phyloP scores from a whole-genome alignment of 495 filamentous ascomycete genomes.

The Aspergillus conjunctus region DNA sequence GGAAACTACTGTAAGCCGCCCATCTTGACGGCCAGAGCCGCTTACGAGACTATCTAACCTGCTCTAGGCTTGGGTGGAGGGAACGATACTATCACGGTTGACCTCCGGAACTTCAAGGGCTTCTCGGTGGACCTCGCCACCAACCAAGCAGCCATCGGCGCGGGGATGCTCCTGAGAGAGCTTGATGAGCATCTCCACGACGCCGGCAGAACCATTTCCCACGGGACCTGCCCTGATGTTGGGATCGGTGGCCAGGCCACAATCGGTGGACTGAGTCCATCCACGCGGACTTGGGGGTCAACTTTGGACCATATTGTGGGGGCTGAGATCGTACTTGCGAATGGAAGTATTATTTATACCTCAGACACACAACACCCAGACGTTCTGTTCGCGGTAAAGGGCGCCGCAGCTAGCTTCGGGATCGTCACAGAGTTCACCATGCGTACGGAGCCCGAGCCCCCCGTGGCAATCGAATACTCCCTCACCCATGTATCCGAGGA shows the following conservation, averaged over 20 bases:
- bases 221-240: slow-evolving; percentile 66
- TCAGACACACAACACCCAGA: slow-evolving; percentile 44
- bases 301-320: slow-evolving; percentile 64
- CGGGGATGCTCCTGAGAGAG: slow-evolving; percentile 63
- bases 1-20: slow-evolving; percentile 49
- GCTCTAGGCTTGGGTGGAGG: slow-evolving; percentile 35
- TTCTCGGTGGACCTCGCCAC: slow-evolving; percentile 56
- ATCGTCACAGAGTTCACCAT: slow-evolving; percentile 53
- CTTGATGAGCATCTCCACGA: slow-evolving; percentile 58
- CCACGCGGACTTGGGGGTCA: slow-evolving; percentile 63
- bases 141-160: slow-evolving; percentile 63
- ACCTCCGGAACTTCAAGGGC: slow-evolving; percentile 50
- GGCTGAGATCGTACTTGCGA: slow-evolving; percentile 65
- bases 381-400: slow-evolving; percentile 57
- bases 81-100: slow-evolving; percentile 46
- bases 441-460: slow-evolving; percentile 41
- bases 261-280: slow-evolving; percentile 67
- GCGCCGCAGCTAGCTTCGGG: slow-evolving; percentile 47
- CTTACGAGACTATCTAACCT: background rate
- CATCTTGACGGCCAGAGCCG: background rate
- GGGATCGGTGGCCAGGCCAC: slow-evolving; percentile 75
- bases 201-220: slow-evolving; percentile 63
- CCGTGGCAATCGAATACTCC: slow-evolving; percentile 36
- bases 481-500: slow-evolving; percentile 42
- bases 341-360: slow-evolving; percentile 50